Percentiles rank a stretch among this genome's conserved stretches.
These are phyloP conservation scores for Silene conica DNA, from an alignment of 148 eudicot species.

Conservation along the genomic window DNA sequence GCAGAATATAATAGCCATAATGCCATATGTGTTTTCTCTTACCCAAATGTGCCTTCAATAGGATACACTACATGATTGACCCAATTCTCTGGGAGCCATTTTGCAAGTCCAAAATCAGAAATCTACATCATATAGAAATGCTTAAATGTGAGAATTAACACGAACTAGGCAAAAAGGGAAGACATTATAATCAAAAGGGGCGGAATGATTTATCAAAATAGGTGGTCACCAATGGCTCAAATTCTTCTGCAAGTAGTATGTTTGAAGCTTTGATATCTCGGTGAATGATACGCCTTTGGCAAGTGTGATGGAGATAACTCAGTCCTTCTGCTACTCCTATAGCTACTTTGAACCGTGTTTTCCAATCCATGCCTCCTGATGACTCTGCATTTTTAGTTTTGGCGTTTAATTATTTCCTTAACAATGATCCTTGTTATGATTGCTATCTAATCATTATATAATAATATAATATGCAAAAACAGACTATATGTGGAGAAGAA, in stretches of 20 bases:
- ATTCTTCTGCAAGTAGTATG: conserved; percentile 66
- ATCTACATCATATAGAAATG: conserved; percentile 45
- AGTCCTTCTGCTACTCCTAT: conserved; percentile 83
- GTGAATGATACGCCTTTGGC: conserved; percentile 86
- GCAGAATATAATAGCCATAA: neutral
- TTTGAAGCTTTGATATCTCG: conserved; percentile 96
- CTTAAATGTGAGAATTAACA: neutral
- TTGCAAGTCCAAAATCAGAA: conserved; percentile 93
- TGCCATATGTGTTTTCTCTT: conserved; percentile 10
- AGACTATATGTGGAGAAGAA: too few species aligned
- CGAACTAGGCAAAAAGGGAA: neutral
- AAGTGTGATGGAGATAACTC: conserved; percentile 70
- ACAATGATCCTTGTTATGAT: too few species aligned
- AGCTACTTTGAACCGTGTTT: conserved; percentile 62
- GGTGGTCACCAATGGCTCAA: conserved; percentile 62
- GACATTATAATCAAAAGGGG: neutral
- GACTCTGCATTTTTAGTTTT: conserved; percentile 60
- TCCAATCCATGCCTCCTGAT: conserved; percentile 51
- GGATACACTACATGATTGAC: conserved; percentile 82
- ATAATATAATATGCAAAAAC: too few species aligned
- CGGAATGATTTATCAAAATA: neutral
- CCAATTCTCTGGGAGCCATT: conserved; percentile 97
- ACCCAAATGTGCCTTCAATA: conserved; percentile 98
- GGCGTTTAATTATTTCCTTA: too few species aligned
- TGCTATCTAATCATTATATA: too few species aligned